Evolutionary conservation across 2,329 filamentous ascomycete genomes (phyloP).

Genomic region (Ramichloridium luteum): DNA sequence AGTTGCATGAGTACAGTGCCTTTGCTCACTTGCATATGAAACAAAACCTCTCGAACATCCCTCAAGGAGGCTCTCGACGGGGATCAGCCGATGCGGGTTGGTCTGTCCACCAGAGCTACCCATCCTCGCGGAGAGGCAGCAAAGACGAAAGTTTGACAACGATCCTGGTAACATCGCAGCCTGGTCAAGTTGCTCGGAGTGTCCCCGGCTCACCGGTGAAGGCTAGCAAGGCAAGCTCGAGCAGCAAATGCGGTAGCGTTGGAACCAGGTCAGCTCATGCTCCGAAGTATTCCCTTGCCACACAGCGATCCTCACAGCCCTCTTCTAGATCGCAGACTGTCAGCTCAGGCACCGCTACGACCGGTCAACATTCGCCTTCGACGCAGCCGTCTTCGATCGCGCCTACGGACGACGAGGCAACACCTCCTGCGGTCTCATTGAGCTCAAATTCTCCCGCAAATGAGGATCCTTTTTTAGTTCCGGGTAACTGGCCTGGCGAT

Average conservation of each 20-base stretch:
- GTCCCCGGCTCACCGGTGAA: slow-evolving; percentile 14
- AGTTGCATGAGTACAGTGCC: slow-evolving; percentile 21
- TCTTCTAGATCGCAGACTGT: slow-evolving; percentile 24
- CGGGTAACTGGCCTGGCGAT: slow-evolving; percentile 14
- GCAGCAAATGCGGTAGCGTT: slow-evolving; percentile 4
- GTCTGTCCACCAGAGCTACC: slow-evolving; percentile 23
- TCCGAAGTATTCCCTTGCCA: slow-evolving; percentile 3
- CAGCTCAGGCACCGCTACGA: slow-evolving; percentile 21
- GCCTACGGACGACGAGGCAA: slow-evolving; percentile 18
- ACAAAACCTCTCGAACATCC: no score
- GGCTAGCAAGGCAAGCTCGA: slow-evolving; percentile 11
- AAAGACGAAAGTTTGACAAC: slow-evolving; percentile 26
- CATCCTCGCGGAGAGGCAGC: slow-evolving; percentile 22
- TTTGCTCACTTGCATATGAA: slow-evolving; percentile 19
- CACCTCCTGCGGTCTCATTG: slow-evolving; percentile 6
- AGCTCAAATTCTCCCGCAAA: slow-evolving; percentile 4
- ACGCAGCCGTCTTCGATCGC: slow-evolving; percentile 24
- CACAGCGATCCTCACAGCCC: slow-evolving; percentile 17
- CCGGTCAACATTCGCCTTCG: slow-evolving; percentile 20
- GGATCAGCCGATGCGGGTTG: slow-evolving; percentile 25
- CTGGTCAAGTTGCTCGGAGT: slow-evolving; percentile 15
- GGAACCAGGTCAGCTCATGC: slow-evolving; percentile 7
- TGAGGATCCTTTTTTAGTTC: slow-evolving; percentile 14
- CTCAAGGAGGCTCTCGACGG: slow-evolving; percentile 18
- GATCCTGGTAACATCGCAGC: slow-evolving; percentile 23